Base-by-base conservation (phyloP, 139 green algal species). In the Chlorella sp. region DNA sequence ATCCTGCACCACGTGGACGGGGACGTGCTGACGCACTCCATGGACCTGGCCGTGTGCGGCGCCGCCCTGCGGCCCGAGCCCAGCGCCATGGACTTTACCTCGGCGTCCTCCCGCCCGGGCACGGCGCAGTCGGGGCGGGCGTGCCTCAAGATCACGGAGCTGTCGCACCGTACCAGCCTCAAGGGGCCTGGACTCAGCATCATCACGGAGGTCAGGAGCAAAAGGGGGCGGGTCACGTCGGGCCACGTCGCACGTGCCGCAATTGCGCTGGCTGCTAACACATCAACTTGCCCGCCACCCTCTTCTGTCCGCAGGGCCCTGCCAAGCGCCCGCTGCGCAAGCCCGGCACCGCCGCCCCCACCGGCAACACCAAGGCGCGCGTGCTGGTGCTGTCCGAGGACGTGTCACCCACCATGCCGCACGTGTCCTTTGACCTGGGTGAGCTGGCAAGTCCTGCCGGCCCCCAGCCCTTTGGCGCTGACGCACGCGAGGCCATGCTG, bases 311-410 rank as follows among this genome's bases (percentile, higher is more conserved):
- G 3, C 49, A 67, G 69, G n/a, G 6, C 34, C 69, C 69, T 24
- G 30, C 50, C 20, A 17, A 75, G 6, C 51, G 67, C 20, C 73
- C 73, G 3, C 35, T 65, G 26, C 59, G 59, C 2, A 70, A 70
- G 24, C 55, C 67, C 0, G 55, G 66, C 30, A 70, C 73, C 3
- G 66, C 55, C 17, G 27, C 26, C 29, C 74, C 74, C 29, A 23
- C n/a, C 27, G 51, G 49, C 35, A n/a, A 30, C 66, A 71, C 66
- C 35, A 60, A 61, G 3, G 49, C 60, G 1, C 74, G 74, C 27
- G 69, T 75, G 29, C 26, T 80, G 1, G 36, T 60, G 29, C 6
- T 61, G 5, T 30, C 24, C 3, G 34, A 30, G 22, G 34, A 69
- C 49, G 26, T 32, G 22, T 35, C n/a, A 10, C 42, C 42, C 42